These are phyloP conservation scores for Neophaeococcomyces aloes DNA, from an alignment of 2,329 filamentous ascomycete genomes.

Conservation along the genomic window DNA sequence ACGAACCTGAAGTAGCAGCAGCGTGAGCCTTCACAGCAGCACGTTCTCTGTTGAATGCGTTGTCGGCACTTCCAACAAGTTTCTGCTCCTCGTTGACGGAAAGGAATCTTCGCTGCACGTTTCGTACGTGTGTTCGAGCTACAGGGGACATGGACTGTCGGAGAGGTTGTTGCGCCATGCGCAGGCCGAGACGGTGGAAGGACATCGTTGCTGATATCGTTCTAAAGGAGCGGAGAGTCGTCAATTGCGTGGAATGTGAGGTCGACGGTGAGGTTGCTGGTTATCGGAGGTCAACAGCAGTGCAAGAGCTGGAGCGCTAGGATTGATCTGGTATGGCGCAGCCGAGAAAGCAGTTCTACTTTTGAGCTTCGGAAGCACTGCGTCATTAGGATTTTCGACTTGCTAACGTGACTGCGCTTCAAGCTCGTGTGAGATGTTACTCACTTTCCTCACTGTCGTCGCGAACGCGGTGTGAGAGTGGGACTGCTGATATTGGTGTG, in stretches of 20 bases:
- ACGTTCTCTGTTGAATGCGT: conserved; percentile 88
- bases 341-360: too few species aligned
- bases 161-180: conserved; percentile 52
- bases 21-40: conserved; percentile 86
- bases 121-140: conserved; percentile 43
- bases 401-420: conserved; percentile 4
- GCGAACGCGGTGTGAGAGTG: conserved; percentile 2
- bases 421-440: not conserved
- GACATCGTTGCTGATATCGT: conserved; percentile 44
- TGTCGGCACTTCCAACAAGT: conserved; percentile 59
- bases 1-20: conserved; percentile 68
- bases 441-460: not conserved
- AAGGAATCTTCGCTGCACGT: conserved; percentile 62
- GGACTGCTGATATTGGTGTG: not conserved
- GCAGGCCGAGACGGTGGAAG: conserved; percentile 51
- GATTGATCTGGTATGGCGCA: not conserved
- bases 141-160: conserved; percentile 35
- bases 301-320: conserved; percentile 6
- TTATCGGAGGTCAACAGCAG: too few species aligned
- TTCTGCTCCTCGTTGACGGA: conserved; percentile 28
- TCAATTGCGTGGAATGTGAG: conserved; percentile 3
- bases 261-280: conserved; percentile 3
- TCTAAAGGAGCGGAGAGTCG: conserved; percentile 16
- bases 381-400: not conserved
- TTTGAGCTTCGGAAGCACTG: too few species aligned